Conservation (phyloP, 441 rosid genomes). For the Capsella rubella region DNA sequence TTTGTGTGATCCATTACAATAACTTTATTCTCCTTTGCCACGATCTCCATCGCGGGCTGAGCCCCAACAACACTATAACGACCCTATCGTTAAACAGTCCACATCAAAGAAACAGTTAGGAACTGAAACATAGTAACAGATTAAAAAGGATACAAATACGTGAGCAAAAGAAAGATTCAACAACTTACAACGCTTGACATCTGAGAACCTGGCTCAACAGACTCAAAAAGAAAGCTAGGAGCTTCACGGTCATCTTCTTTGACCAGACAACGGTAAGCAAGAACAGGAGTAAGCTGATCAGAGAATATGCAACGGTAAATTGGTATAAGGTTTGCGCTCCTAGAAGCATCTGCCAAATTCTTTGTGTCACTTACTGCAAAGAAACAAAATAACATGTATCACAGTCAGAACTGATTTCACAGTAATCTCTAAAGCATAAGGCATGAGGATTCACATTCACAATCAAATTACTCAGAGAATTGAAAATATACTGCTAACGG, state of each 20-base stretch:
- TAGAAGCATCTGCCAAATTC: slow-evolving; percentile 64
- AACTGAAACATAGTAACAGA: slow-evolving; percentile 7
- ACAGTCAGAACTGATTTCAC: background rate
- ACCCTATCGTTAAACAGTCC: slow-evolving; percentile 55
- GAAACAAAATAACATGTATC: slow-evolving; percentile 29
- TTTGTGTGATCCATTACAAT: slow-evolving; percentile 74
- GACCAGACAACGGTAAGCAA: slow-evolving; percentile 91
- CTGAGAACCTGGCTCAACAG: slow-evolving; percentile 74
- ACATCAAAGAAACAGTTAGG: slow-evolving; percentile 14
- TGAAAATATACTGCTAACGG: background rate
- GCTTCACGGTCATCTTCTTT: slow-evolving; percentile 87
- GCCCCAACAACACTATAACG: slow-evolving; percentile 88
- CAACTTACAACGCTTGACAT: slow-evolving; percentile 66
- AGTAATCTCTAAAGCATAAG: background rate
- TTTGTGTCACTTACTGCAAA: slow-evolving; percentile 53
- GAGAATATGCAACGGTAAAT: slow-evolving; percentile 79
- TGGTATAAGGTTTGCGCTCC: slow-evolving; percentile 70
- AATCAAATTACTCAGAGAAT: background rate
- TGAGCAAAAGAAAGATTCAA: background rate
- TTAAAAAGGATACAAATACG: background rate
- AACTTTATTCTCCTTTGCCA: slow-evolving; percentile 79
- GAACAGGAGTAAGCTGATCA: slow-evolving; percentile 89
- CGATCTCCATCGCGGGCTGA: slow-evolving; percentile 81
- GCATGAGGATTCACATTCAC: slow-evolving; percentile 20
- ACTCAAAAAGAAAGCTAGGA: slow-evolving; percentile 90